Evolutionary conservation across 179 eudicot genomes (phyloP).

Genomic region (Corrigiola litoralis): DNA sequence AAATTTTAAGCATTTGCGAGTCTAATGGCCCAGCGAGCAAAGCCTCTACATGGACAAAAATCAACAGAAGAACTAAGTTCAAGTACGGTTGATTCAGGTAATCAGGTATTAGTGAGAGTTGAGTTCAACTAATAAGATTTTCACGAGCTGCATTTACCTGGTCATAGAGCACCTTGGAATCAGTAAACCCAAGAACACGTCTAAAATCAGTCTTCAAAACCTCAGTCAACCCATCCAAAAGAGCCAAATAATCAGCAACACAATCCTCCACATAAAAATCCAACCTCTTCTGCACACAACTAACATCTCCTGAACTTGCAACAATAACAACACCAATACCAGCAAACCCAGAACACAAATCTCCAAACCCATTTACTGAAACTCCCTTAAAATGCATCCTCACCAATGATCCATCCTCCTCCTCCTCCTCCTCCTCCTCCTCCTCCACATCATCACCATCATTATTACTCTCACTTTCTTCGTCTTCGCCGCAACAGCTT

Average conservation of each 20-base stretch:
- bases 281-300: slow-evolving; percentile 73
- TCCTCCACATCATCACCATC: slow-evolving; percentile 26
- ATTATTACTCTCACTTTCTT: slow-evolving; percentile 19
- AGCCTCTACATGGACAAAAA: too few relatives aligned
- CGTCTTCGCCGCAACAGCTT: slow-evolving; percentile 78
- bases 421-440: slow-evolving; percentile 38
- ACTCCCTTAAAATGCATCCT: slow-evolving; percentile 67
- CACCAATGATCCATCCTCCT: slow-evolving; percentile 40
- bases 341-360: slow-evolving; percentile 42
- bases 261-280: slow-evolving; percentile 65
- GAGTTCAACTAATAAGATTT: too few relatives aligned
- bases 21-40: too few relatives aligned
- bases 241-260: slow-evolving; percentile 70
- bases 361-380: slow-evolving; percentile 45
- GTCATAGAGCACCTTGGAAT: slow-evolving; percentile 48
- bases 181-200: slow-evolving; percentile 50
- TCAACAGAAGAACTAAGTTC: too few relatives aligned
- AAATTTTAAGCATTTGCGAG: too few relatives aligned
- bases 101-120: too few relatives aligned
- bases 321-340: slow-evolving; percentile 78
- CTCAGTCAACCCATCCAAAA: slow-evolving; percentile 63
- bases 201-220: slow-evolving; percentile 37
- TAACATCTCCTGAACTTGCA: slow-evolving; percentile 31
- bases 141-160: too few relatives aligned
- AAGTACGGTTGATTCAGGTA: too few relatives aligned